phyloP scores from a whole-genome alignment of 2,329 filamentous ascomycete species.

The Penicillium sclerotiorum region DNA sequence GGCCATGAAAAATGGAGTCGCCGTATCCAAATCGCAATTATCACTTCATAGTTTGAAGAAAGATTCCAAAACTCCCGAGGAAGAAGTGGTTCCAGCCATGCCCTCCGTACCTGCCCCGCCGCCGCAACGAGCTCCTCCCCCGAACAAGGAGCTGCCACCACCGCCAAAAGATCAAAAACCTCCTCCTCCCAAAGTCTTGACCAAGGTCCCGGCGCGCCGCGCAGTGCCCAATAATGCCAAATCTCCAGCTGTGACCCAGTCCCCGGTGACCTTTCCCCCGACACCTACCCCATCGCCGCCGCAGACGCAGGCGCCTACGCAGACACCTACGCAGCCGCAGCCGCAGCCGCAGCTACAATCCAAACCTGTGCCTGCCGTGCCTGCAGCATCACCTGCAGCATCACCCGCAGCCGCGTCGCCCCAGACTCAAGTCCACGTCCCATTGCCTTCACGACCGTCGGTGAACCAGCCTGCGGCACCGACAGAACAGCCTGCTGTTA shows the following conservation, averaged over 20 bases:
- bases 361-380: no score
- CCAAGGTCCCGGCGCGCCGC: conserved; percentile 14
- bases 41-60: conserved; percentile 26
- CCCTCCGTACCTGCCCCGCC: conserved; percentile 11
- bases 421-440: background rate
- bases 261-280: background rate
- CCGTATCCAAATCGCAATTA: conserved; percentile 29
- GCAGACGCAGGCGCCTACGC: no score
- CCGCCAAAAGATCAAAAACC: conserved; percentile 23
- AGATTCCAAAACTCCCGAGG: conserved; percentile 18
- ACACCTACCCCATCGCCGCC: background rate
- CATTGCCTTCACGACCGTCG: background rate
- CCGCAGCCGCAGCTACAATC: no score
- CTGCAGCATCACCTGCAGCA: background rate
- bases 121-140: conserved; percentile 20
- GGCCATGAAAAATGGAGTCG: conserved; percentile 28
- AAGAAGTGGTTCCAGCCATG: conserved; percentile 2
- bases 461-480: conserved; percentile 13
- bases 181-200: conserved; percentile 12
- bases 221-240: conserved; percentile 12
- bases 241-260: background rate
- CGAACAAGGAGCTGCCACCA: conserved; percentile 31
- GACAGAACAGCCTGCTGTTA: background rate
- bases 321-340: no score
- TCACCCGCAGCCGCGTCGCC: background rate